Evolutionary conservation across 2,329 filamentous ascomycete genomes (phyloP), one percentile per base, ranked within the genome.

Genomic region (Xylariaceae sp.): DNA sequence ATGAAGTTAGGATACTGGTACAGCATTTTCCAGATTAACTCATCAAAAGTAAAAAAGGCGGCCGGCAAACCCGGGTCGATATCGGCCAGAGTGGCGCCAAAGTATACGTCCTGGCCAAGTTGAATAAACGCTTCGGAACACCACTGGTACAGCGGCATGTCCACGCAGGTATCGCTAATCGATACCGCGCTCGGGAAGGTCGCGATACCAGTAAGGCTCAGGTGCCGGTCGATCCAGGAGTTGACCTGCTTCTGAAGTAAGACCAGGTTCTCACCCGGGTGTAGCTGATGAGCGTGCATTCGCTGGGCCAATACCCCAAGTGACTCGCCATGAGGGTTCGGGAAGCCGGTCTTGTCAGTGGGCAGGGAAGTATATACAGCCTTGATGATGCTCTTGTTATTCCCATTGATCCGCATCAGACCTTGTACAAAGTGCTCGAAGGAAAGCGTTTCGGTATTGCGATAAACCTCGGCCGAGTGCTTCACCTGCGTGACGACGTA

Each of bases 1-100:
- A 59, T 38, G 13, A 53, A 44, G 12, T 14, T 26, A 0, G 54
- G 55, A 27, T 54, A 57, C 27, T 54, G 52, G 32, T 56, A 59
- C 4, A 59, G 40, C 31, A 55, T 40, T 44, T 59, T 38, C 50
- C 50, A 59, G 34, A 41, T 46, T 2, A 54, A 29, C 30, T 57
- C 50, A 31, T 57, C 54, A 21, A 55, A 58, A 2, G 24, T 34
- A 3, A 56, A 8, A 36, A 49, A 58, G 9, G 41, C 30, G 0
- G 40, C 23, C 0, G 53, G 17, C 3, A 47, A 31, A 0, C 17
- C 15, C 0, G 49, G 51, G 17, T 56, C 44, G 9, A 57, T 41
- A 13, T 36, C 8, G 16, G 3, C 18, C 2, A 59, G 44, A 3
- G 28, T n/a, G 2, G 47, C 32, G 2, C 54, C 54, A 36, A 57